A percentile compares a stretch with the other conserved stretches of the same genome.
Conservation (phyloP, 2,329 filamentous ascomycete genomes). For the Arachnomyces sp. region DNA sequence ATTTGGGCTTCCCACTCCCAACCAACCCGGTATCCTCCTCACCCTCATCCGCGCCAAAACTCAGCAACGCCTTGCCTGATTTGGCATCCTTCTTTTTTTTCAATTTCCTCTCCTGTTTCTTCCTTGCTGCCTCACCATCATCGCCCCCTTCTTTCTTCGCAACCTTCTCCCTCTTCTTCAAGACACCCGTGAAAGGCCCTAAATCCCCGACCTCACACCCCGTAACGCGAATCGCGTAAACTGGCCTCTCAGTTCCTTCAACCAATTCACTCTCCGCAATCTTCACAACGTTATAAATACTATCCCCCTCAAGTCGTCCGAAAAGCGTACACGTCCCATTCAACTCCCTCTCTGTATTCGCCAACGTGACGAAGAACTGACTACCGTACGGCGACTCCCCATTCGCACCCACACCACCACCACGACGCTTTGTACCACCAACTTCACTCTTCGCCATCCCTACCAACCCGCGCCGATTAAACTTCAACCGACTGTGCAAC, state of each 20-base stretch:
- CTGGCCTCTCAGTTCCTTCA: slow-evolving; percentile 68
- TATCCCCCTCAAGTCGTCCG: slow-evolving; percentile 83
- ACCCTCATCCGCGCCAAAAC: slow-evolving; percentile 39
- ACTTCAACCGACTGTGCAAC: slow-evolving; percentile 84
- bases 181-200: slow-evolving; percentile 37
- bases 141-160: slow-evolving; percentile 18
- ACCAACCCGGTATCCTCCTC: slow-evolving; percentile 28
- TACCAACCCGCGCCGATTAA: slow-evolving; percentile 79
- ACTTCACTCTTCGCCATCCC: slow-evolving; percentile 78
- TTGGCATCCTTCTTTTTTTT: slow-evolving; percentile 37
- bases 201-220: slow-evolving; percentile 38
- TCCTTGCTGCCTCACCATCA: slow-evolving; percentile 23
- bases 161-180: slow-evolving; percentile 33
- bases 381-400: slow-evolving; percentile 62
- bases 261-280: slow-evolving; percentile 82
- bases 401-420: too few species aligned
- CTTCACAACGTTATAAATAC: slow-evolving; percentile 90
- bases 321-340: slow-evolving; percentile 89
- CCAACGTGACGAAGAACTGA: slow-evolving; percentile 94
- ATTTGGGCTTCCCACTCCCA: slow-evolving; percentile 38
- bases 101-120: slow-evolving; percentile 7
- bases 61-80: slow-evolving; percentile 36
- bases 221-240: slow-evolving; percentile 73
- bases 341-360: slow-evolving; percentile 68
- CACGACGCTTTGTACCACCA: slow-evolving; percentile 31